A percentile compares a stretch with the other conserved stretches of the same genome.
Evolutionary conservation across 208 protist species (phyloP).

Genomic region (Trichomonas gallinae): DNA sequence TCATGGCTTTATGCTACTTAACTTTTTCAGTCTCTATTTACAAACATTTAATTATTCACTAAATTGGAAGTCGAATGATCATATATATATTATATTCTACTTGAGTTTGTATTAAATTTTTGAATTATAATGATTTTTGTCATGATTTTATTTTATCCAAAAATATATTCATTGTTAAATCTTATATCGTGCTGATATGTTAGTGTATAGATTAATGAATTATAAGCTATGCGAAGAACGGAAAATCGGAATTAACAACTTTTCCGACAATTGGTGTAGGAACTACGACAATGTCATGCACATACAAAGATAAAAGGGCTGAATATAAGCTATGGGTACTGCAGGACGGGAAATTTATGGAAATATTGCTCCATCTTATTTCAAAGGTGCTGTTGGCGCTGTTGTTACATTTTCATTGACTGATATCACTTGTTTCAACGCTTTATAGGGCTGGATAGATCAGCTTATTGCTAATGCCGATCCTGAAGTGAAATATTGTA

Average conservation of each 20-base stretch:
- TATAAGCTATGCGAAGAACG: not conserved
- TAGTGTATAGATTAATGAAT: too few species aligned
- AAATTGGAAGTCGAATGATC: too few species aligned
- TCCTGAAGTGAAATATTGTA: not conserved
- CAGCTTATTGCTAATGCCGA: not conserved
- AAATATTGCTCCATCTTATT: not conserved
- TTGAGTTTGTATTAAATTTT: too few species aligned
- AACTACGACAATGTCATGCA: not conserved
- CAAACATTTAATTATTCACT: too few species aligned
- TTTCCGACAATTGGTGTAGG: not conserved
- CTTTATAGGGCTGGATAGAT: not conserved
- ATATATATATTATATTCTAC: too few species aligned
- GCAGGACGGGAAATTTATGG: not conserved
- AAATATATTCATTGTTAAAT: too few species aligned
- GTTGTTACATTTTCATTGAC: not conserved
- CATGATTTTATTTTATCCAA: too few species aligned
- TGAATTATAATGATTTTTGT: too few species aligned
- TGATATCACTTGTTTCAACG: not conserved
- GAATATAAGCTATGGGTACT: not conserved
- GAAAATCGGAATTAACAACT: not conserved
- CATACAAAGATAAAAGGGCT: not conserved
- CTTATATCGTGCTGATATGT: too few species aligned
- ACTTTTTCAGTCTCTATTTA: too few species aligned
- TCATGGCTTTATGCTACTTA: too few species aligned
- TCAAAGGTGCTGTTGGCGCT: not conserved